These are phyloP conservation scores for Globisporangium camurandrum DNA, from an alignment of 352 stramenopile genomes.

Conservation along the genomic window DNA sequence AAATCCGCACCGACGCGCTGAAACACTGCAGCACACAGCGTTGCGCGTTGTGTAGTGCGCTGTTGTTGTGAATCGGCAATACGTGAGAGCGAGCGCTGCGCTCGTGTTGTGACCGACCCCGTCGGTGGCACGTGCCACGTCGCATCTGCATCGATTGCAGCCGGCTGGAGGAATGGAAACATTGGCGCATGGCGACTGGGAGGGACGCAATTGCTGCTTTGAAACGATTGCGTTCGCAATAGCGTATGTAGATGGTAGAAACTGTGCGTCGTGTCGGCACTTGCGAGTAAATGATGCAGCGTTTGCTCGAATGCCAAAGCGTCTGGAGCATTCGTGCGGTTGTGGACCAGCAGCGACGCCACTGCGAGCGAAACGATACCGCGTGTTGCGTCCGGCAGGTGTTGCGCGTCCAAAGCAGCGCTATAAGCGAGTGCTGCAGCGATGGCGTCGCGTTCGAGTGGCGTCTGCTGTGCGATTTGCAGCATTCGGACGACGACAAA, in stretches of 20 bases:
- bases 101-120: no score
- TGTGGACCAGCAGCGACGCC: constrained; percentile 40
- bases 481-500: constrained; percentile 29
- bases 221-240: constrained; percentile 34
- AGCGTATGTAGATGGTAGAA: constrained; percentile 53
- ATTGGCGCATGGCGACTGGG: not conserved
- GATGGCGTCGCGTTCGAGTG: no score
- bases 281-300: constrained; percentile 32
- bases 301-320: constrained; percentile 17
- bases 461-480: no score
- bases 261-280: constrained; percentile 31
- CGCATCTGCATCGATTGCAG: constrained; percentile 16
- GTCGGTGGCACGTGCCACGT: constrained; percentile 25
- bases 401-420: no score
- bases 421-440: no score
- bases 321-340: constrained; percentile 9
- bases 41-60: not conserved
- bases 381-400: no score
- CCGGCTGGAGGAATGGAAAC: constrained; percentile 20
- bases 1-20: constrained; percentile 51
- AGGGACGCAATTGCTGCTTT: constrained; percentile 12
- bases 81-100: constrained; percentile 6
- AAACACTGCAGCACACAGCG: constrained; percentile 22
- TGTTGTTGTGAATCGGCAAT: not conserved
- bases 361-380: constrained; percentile 46